Percentiles rank a stretch among this genome's conserved stretches.
phyloP scores from a whole-genome alignment of 2,329 filamentous ascomycete species.

The Aspergillus fijiensis region DNA sequence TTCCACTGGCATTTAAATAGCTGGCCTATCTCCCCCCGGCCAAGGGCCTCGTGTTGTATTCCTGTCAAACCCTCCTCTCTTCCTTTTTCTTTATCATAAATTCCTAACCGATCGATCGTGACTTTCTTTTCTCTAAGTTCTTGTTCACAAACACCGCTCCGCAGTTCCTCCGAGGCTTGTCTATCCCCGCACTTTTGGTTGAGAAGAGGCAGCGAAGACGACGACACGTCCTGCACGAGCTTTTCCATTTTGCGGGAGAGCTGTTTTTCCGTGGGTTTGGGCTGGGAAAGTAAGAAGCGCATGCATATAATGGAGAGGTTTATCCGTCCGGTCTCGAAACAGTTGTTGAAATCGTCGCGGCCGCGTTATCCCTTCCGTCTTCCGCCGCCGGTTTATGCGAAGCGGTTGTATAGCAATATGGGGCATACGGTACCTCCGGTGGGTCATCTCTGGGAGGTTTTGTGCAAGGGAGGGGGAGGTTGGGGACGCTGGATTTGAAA shows the following conservation, averaged over 20 bases:
- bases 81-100: background rate
- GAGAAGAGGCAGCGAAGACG: background rate
- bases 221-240: too few relatives aligned
- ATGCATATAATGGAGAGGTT: conserved; percentile 33
- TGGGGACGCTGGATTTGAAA: conserved; percentile 4
- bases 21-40: background rate
- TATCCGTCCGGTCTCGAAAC: conserved; percentile 36
- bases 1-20: background rate
- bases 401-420: conserved; percentile 42
- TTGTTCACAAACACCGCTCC: background rate
- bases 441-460: conserved; percentile 11
- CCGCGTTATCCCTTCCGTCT: conserved; percentile 38
- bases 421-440: conserved; percentile 43
- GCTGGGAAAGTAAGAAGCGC: too few relatives aligned
- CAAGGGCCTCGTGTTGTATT: too few relatives aligned
- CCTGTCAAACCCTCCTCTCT: background rate
- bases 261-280: too few relatives aligned
- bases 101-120: background rate
- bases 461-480: too few relatives aligned
- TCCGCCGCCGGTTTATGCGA: conserved; percentile 32
- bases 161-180: background rate
- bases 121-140: background rate
- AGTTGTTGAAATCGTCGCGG: conserved; percentile 36
- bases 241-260: too few relatives aligned
- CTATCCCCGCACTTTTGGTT: background rate